These are phyloP conservation scores for Tetracladium maxilliforme DNA, from an alignment of 2,329 filamentous ascomycete species.

Conservation along the genomic window DNA sequence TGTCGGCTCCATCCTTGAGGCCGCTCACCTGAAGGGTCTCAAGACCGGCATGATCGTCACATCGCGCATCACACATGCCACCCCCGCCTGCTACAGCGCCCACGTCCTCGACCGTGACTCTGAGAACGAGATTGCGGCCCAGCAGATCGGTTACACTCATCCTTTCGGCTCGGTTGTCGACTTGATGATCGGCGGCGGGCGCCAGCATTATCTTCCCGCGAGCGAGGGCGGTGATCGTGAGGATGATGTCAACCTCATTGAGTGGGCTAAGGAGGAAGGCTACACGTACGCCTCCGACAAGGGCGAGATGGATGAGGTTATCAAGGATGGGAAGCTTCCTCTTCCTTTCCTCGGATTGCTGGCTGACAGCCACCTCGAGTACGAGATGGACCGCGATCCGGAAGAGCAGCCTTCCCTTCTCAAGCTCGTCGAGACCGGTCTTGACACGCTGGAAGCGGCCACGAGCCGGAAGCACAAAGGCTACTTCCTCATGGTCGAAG, in stretches of 20 bases:
- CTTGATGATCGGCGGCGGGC: conserved; percentile 18
- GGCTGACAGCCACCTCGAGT: conserved; percentile 14
- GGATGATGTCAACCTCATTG: conserved; percentile 16
- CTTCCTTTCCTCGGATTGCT: conserved; percentile 18
- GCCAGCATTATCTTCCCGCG: conserved; percentile 18
- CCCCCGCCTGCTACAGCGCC: conserved; percentile 84
- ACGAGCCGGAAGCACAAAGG: conserved; percentile 13
- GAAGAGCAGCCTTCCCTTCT: conserved; percentile 16
- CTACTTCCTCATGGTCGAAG: conserved; percentile 18
- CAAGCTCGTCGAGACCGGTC: conserved; percentile 16
- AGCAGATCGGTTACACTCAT: conserved; percentile 16
- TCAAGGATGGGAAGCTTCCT: conserved; percentile 6
- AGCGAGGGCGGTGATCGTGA: conserved; percentile 15
- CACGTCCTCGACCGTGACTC: conserved; percentile 70
- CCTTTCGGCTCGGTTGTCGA: conserved; percentile 17
- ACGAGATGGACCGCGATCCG: conserved; percentile 15
- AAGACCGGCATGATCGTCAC: conserved; percentile 20
- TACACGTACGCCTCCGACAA: conserved; percentile 17
- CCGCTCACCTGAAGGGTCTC: conserved; percentile 16
- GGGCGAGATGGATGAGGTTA: conserved; percentile 10
- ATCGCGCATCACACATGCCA: conserved; percentile 61
- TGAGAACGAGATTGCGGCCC: conserved; percentile 60
- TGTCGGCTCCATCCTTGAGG: conserved; percentile 75
- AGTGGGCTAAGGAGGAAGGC: conserved; percentile 12
- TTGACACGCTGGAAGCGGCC: conserved; percentile 14